phyloP scores from a whole-genome alignment of 306 rosid species.

The Ammopiptanthus mongolicus region DNA sequence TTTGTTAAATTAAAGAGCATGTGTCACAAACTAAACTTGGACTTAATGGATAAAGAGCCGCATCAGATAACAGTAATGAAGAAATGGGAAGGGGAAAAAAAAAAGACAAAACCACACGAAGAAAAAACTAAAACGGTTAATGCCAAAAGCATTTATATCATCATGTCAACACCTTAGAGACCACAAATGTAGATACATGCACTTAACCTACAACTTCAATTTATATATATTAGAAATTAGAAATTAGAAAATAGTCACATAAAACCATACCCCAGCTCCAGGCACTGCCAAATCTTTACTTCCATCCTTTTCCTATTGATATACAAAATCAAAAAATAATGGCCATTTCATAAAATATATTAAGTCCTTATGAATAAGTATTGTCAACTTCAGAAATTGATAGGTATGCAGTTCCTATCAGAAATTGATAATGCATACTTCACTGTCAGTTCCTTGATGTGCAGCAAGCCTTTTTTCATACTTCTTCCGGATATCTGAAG shows the following conservation, averaged over 20 bases:
- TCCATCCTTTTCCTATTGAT: constrained; percentile 63
- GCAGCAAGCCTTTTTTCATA: constrained; percentile 87
- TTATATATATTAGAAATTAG: constrained; percentile 2
- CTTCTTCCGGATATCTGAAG: constrained; percentile 90
- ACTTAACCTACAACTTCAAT: constrained; percentile 8
- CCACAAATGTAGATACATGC: not conserved
- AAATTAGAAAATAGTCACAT: not conserved
- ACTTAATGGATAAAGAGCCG: not conserved
- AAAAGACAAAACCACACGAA: not conserved
- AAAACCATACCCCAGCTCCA: constrained; percentile 92
- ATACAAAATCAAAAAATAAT: constrained; percentile 32
- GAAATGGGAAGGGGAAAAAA: constrained; percentile 22
- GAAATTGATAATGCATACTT: constrained; percentile 44
- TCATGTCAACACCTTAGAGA: not conserved
- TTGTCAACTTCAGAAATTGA: constrained; percentile 15
- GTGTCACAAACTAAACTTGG: not conserved
- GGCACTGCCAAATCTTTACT: constrained; percentile 82
- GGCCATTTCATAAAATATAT: constrained; percentile 12
- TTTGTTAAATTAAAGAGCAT: not conserved
- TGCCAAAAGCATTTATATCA: constrained; percentile 19
- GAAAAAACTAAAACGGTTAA: constrained; percentile 16
- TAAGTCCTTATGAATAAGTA: not conserved
- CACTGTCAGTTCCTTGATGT: constrained; percentile 65
- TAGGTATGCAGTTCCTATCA: constrained; percentile 30
- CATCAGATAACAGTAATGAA: not conserved